Evolutionary conservation across 169 alveolate species (phyloP).

Genomic region (Eimeria maxima): DNA sequence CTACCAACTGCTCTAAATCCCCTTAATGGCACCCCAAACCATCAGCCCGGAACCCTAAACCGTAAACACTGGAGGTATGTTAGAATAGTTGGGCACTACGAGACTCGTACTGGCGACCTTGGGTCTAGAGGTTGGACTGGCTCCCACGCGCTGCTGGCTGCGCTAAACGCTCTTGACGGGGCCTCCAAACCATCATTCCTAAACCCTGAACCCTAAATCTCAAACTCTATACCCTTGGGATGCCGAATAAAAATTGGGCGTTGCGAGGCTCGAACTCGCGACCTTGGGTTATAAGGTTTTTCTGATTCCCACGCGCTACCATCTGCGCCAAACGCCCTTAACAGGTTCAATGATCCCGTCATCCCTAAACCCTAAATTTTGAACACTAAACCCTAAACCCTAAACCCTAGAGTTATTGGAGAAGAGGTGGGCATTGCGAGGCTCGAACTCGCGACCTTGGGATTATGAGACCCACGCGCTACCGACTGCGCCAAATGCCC

Average conservation of each 20-base stretch:
- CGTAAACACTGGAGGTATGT: background rate
- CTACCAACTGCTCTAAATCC: background rate
- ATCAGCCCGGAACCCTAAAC: background rate
- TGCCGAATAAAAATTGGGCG: background rate
- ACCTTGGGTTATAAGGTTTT: background rate
- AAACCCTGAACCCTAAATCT: background rate
- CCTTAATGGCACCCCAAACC: background rate
- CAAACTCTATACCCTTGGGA: background rate
- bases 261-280: background rate
- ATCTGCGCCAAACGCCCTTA: slow-evolving; percentile 64
- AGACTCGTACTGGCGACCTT: background rate
- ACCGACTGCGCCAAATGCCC: background rate
- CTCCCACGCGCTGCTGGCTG: no score
- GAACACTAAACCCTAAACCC: slow-evolving; percentile 44
- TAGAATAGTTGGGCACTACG: no score
- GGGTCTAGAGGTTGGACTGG: no score
- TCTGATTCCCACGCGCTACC: slow-evolving; percentile 82
- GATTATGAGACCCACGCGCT: slow-evolving; percentile 11
- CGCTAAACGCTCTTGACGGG: background rate
- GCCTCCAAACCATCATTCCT: no score
- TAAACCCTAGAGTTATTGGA: background rate
- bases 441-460: slow-evolving; percentile 88
- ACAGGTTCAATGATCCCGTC: no score
- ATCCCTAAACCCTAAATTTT: background rate
- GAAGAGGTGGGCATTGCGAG: slow-evolving; percentile 81